phyloP scores from a whole-genome alignment of 176 grass and related monocot genomes.

The Oryza officinalis region DNA sequence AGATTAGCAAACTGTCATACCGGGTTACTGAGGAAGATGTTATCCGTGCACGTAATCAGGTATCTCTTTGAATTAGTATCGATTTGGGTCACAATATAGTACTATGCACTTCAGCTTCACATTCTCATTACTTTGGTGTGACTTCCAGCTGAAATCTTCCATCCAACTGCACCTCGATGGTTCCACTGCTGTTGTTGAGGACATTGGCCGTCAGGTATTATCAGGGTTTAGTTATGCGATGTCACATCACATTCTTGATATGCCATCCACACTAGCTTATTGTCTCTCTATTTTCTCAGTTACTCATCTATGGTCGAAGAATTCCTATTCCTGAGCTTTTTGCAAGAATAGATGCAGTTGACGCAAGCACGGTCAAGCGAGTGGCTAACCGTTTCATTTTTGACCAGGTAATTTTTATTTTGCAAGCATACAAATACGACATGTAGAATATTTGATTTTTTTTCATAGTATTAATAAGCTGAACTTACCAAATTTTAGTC shows the following conservation, averaged over 20 bases:
- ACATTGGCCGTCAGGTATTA: conserved; percentile 94
- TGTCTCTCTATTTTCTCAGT: conserved; percentile 42
- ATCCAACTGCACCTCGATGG: conserved; percentile 96
- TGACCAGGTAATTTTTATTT: conserved; percentile 70
- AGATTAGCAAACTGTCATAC: conserved; percentile 94
- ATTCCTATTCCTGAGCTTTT: conserved; percentile 86
- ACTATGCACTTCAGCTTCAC: not conserved
- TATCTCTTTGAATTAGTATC: conserved; percentile 23
- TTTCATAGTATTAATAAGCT: not conserved
- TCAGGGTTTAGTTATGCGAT: not conserved
- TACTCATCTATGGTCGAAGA: conserved; percentile 93
- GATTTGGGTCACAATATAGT: not conserved
- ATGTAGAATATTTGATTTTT: conserved; percentile 14
- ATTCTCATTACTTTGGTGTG: conserved; percentile 31
- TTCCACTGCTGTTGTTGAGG: conserved; percentile 85
- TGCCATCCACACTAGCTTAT: not conserved
- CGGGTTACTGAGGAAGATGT: conserved; percentile 94
- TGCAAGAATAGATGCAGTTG: conserved; percentile 97
- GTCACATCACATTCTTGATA: conserved; percentile 12
- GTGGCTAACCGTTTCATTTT: conserved; percentile 99
- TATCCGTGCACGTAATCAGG: conserved; percentile 97
- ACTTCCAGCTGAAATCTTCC: conserved; percentile 96
- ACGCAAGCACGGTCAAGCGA: conserved; percentile 86
- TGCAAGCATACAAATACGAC: not conserved
- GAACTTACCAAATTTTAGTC: not conserved